Base-by-base conservation (phyloP, 2,329 filamentous ascomycete species). In the Pleurostoma richardsiae region DNA sequence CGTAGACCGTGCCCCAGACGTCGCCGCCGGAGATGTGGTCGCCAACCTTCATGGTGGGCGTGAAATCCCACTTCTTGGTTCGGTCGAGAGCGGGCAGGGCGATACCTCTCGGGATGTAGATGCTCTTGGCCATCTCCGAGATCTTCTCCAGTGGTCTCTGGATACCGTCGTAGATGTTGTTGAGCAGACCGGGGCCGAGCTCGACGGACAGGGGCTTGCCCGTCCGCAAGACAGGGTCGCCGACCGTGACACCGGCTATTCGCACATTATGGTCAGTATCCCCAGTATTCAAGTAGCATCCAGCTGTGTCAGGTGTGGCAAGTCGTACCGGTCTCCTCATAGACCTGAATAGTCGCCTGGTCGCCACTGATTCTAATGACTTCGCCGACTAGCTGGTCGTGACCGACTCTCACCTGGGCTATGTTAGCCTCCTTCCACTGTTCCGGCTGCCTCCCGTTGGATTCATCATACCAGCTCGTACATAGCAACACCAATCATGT, bases 401-500 rank as follows among this genome's bases (percentile, higher is more conserved):
- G 83, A 59, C 94, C 91, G 59, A 99, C 92, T 74, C 81, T 87
- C 68, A 95, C 91, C 88, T 92, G 61, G 41, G 10, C 31, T 5
- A 10, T 30, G 40, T 50, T n/a, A 54, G 54, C 45, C 42, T 39
- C 41, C 11, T 19, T 19, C 29, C 7, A 8, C 4, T n/a, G 10
- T 39, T 26, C 7, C 11, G 30, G 30, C 10, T 28, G 29, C 30
- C 7, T 7, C 8, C 26, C 26, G 26, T 7, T 29, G 29, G 39
- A n/a, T 28, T 26, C 29, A 42, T 68, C 83, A 59, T 77, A 90
- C 90, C 76, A 99, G 79, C 76, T 99, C 94, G 83, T 97, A 96
- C 94, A 99, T 99, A 70, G 94, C 91, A 80, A 94, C 94, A 69
- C 94, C 94, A 65, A 92, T 90, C 91, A 99, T 96, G 72, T 96